Evolutionary conservation across 1,284 basidiomycete species (phyloP).

Genomic region (Cerrena zonata): DNA sequence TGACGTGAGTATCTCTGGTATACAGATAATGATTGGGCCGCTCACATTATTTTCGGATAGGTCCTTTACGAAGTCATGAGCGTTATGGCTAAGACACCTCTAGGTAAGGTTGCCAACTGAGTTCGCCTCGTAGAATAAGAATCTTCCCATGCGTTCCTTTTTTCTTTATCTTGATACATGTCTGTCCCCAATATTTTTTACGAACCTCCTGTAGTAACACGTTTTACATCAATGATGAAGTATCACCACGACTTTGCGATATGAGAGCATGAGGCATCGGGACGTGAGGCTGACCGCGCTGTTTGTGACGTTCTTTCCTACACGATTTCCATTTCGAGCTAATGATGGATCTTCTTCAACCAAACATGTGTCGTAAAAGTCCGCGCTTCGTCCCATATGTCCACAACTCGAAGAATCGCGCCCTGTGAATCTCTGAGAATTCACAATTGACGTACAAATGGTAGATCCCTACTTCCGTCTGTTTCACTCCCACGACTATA

Average conservation of each 20-base stretch:
- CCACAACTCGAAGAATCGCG: too few relatives aligned
- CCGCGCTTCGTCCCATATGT: background rate
- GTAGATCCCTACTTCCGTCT: background rate
- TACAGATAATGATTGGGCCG: constrained; percentile 3
- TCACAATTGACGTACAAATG: background rate
- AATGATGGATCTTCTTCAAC: background rate
- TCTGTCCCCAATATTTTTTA: too few relatives aligned
- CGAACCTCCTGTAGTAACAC: too few relatives aligned
- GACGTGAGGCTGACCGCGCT: background rate
- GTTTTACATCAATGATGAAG: background rate
- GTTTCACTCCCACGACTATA: background rate
- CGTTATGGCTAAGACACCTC: constrained; percentile 71
- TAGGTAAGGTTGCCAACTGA: constrained; percentile 45
- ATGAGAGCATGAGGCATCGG: background rate
- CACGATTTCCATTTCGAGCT: background rate
- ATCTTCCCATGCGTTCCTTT: background rate
- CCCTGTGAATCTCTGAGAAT: background rate
- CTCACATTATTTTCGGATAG: constrained; percentile 28
- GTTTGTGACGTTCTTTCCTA: background rate
- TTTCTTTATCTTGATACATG: background rate
- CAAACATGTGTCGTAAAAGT: background rate
- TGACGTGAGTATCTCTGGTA: constrained; percentile 45
- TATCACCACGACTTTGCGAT: background rate
- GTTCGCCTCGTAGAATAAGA: background rate
- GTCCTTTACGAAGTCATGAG: constrained; percentile 69